Evolutionary conservation across 2,329 filamentous ascomycete species (phyloP).

Genomic region (Colletotrichum sp.): DNA sequence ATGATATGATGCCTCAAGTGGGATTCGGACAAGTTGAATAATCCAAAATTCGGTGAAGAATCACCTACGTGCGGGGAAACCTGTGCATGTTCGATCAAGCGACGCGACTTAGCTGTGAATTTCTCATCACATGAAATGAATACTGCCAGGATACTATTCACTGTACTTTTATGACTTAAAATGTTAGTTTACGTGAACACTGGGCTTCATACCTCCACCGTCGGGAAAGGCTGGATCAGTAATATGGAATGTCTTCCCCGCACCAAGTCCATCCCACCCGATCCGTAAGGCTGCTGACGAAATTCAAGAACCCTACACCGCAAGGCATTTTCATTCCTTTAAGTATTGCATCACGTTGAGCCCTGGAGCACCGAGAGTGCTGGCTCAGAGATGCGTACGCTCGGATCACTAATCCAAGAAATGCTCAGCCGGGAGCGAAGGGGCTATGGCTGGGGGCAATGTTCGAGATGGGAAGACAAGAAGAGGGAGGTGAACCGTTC

Average conservation of each 20-base stretch:
- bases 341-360: neutral
- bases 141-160: neutral
- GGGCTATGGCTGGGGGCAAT: neutral
- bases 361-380: neutral
- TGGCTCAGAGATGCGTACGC: neutral
- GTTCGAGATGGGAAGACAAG: neutral
- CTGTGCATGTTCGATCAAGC: neutral
- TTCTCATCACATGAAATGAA: neutral
- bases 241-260: neutral
- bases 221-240: neutral
- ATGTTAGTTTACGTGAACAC: neutral
- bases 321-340: neutral
- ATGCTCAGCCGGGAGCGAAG: neutral
- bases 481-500: neutral
- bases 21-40: neutral
- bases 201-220: neutral
- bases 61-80: neutral
- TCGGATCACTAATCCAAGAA: neutral
- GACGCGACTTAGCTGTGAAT: accelerated
- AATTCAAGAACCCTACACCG: neutral
- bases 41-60: neutral
- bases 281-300: neutral
- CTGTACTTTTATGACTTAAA: neutral
- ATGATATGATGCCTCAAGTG: neutral
- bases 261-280: neutral